Base-by-base conservation (phyloP, 345 rosid genomes). In the Aegle marmelos region DNA sequence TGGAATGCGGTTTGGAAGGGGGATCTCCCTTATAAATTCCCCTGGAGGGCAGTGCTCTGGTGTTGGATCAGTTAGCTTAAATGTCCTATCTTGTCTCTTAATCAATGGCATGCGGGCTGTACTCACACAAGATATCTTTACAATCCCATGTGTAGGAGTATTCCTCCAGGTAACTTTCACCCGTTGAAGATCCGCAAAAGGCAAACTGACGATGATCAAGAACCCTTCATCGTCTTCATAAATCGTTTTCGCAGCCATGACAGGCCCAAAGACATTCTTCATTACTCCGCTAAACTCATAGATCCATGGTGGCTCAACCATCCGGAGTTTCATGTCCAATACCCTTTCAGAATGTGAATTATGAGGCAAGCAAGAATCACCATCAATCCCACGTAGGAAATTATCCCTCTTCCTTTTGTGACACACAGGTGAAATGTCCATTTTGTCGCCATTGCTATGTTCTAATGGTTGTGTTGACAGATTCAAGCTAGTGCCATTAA, bases 11-110 rank as follows among this genome's bases (percentile, higher is more conserved):
- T 87, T 91, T 0, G 93, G 93, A 28, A 94, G 87, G 80, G 92
- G 87, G 68, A 94, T 89, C 75, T 90, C 95, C 34, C 98, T 83
- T 27, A 92, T 82, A 64, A 94, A 94, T 73, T 92, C 97, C 76
- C 98, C 98, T 0, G 93, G 98, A 74, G 97, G 94, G 92, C 97
- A 94, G 81, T 94, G 97, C 89, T 94, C 98, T 17, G 98, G 91
- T 56, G 92, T 79, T 70, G 95, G 94, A 87, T 94, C 98, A 27
- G 97, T 88, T 85, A 92, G 92, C 90, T 92, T 94, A 81, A 92
- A 94, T 67, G 98, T 91, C 85, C 98, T 87, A 78, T 90, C 91
- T 65, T 84, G 90, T 80, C 95, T 86, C 85, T 88, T 88, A 77
- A 94, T 88, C 77, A 91, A 88, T 53, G 97, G 98, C 86, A 89